These are phyloP conservation scores for Orbilia quercus DNA, from an alignment of 2,329 filamentous ascomycete genomes.

Conservation along the genomic window DNA sequence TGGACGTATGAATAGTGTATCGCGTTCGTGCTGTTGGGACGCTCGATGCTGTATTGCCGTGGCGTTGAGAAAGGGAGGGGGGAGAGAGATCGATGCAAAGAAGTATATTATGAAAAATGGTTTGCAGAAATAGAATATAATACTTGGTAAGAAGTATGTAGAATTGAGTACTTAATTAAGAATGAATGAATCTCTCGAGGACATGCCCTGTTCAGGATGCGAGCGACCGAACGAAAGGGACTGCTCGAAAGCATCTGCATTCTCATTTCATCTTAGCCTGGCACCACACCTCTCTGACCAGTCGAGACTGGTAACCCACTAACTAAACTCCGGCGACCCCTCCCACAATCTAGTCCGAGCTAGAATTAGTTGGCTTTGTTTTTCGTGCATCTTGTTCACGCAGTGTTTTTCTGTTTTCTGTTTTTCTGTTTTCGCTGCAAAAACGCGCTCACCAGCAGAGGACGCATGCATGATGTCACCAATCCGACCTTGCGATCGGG, in stretches of 20 bases:
- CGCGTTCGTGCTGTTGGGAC: neutral
- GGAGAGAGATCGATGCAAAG: no score
- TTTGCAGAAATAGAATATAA: no score
- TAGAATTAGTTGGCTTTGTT: neutral
- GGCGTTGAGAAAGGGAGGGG: no score
- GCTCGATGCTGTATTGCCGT: neutral
- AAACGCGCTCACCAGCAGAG: constrained; percentile 15
- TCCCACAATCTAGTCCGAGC: neutral
- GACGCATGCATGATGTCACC: constrained; percentile 44
- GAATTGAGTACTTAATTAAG: no score
- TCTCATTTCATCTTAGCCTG: constrained; percentile 44
- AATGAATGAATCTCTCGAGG: constrained; percentile 2
- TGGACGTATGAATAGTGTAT: neutral
- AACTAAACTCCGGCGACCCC: constrained; percentile 31
- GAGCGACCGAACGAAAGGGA: constrained; percentile 42
- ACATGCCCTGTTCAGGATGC: constrained; percentile 9
- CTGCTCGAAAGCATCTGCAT: constrained; percentile 46
- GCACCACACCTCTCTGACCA: constrained; percentile 4
- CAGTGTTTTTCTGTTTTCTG: neutral
- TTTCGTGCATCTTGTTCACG: neutral
- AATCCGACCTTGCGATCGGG: constrained; percentile 1
- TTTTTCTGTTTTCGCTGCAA: constrained; percentile 36
- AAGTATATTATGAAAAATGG: no score
- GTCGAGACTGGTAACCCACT: neutral
- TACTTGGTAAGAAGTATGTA: no score